phyloP scores from a whole-genome alignment of 2,329 filamentous ascomycete genomes.

The Aspergillus hortae region DNA sequence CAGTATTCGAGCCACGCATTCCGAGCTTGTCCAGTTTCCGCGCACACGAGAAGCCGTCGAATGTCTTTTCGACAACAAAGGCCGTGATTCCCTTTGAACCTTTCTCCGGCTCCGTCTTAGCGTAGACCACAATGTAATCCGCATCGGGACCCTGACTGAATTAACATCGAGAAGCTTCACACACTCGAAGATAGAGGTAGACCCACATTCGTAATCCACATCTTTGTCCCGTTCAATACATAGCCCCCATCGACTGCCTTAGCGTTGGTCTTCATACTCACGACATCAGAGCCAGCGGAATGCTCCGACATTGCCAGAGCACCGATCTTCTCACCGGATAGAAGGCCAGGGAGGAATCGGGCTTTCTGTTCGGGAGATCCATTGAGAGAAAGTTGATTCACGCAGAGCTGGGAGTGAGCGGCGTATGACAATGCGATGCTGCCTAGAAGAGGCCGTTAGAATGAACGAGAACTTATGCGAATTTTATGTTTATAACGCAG shows the following conservation, averaged over 20 bases:
- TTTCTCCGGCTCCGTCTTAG: constrained; percentile 79
- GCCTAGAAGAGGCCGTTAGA: constrained; percentile 19
- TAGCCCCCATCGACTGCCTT: constrained; percentile 80
- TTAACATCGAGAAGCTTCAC: background rate
- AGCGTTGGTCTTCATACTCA: constrained; percentile 88
- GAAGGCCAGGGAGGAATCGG: constrained; percentile 73
- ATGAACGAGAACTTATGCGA: too few relatives aligned
- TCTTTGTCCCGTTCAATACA: constrained; percentile 84
- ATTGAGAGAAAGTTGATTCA: constrained; percentile 94
- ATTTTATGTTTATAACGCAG: constrained; percentile 9
- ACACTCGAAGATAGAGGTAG: background rate
- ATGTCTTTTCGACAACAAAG: constrained; percentile 72
- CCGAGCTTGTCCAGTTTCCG: constrained; percentile 96
- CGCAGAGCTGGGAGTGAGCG: constrained; percentile 91
- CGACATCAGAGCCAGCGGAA: constrained; percentile 85
- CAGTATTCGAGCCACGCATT: constrained; percentile 95
- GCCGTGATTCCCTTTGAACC: constrained; percentile 91
- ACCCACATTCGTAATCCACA: constrained; percentile 95
- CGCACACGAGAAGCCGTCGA: constrained; percentile 76
- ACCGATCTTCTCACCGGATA: constrained; percentile 76
- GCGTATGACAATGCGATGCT: constrained; percentile 77
- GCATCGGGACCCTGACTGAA: constrained; percentile 68
- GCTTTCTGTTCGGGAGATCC: constrained; percentile 74
- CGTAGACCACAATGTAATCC: constrained; percentile 91
- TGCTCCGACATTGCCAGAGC: constrained; percentile 95